A percentile compares a stretch with the other conserved stretches of the same genome.
phyloP scores from a whole-genome alignment of 805 yeast species.

The Kodamaea laetipori region DNA sequence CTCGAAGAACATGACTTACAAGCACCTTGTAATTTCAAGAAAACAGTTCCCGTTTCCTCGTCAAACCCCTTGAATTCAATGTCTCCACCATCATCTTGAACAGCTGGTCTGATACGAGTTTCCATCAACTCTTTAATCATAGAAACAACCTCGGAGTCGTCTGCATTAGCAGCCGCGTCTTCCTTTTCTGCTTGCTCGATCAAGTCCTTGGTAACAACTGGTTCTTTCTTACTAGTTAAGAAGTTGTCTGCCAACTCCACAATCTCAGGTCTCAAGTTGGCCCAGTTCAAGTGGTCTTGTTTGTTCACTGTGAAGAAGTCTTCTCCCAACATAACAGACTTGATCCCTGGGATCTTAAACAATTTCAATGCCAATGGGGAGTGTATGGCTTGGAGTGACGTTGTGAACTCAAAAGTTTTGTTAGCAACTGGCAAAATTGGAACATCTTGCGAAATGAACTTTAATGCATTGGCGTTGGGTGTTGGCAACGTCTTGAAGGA shows the following conservation, averaged over 20 bases:
- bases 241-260: constrained; percentile 61
- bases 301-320: constrained; percentile 74
- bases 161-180: constrained; percentile 52
- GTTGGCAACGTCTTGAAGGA: constrained; percentile 56
- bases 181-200: constrained; percentile 41
- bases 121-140: constrained; percentile 91
- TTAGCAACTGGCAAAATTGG: constrained; percentile 48
- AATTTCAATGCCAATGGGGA: constrained; percentile 67
- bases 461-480: constrained; percentile 76
- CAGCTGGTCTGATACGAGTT: constrained; percentile 95
- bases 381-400: constrained; percentile 53
- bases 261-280: constrained; percentile 53
- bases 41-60: constrained; percentile 84
- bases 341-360: constrained; percentile 65
- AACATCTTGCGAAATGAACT: constrained; percentile 55
- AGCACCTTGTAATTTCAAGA: constrained; percentile 89
- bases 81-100: constrained; percentile 98
- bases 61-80: constrained; percentile 85
- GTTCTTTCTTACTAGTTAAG: constrained; percentile 40
- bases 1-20: constrained; percentile 92
- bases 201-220: constrained; percentile 43
- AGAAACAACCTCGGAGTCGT: constrained; percentile 67
- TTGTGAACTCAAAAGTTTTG: constrained; percentile 55
- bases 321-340: constrained; percentile 71
- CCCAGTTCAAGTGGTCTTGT: constrained; percentile 64